Base-by-base conservation (phyloP, 2,329 filamentous ascomycete genomes). In the Epichloe glyceriae region DNA sequence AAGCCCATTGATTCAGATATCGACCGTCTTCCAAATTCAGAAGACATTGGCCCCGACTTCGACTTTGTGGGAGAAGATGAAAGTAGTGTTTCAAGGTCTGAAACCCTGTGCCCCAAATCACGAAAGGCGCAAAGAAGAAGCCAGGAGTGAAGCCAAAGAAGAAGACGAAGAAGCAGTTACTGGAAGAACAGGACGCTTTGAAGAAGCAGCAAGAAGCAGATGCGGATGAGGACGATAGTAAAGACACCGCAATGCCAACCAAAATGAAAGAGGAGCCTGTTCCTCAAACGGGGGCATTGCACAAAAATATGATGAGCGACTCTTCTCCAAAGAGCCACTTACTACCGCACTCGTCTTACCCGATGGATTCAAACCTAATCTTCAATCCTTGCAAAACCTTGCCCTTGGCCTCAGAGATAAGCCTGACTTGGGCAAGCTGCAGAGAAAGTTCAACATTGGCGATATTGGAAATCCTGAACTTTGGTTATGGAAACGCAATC, bases 131-230 rank as follows among this genome's bases (percentile, higher is more conserved):
- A 63, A 80, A 78, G 65, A 83, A 82, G 65, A 72, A 73, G 39
- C 17, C 58, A 0, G 26, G 26, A 30, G 33, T 69, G 43, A 85
- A 83, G 62, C 57, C 75, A 4, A 87, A 87, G 71, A 88, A 79
- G 71, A 88, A 86, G 66, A 79, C 83, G 0, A 90, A 89, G 73
- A 89, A 87, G 64, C 82, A 89, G 61, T 64, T 86, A 3, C 77
- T 85, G 44, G 82, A 86, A 61, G 83, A 88, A 61, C 74, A 76
- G 19, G 78, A 83, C 59, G 77, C 77, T 11, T 67, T 80, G 50
- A 80, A 80, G 56, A 71, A 73, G 53, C 72, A 78, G 52, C 74
- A 79, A 52, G 73, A 76, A 54, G 70, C 57, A 68, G 58, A 71
- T 62, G 49, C 72, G 64, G 61, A 55, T 33, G 56, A 50, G n/a